Evolutionary conservation across 495 filamentous ascomycete genomes (phyloP), one percentile per base, ranked within the genome.

Genomic region (Neurospora sp.): DNA sequence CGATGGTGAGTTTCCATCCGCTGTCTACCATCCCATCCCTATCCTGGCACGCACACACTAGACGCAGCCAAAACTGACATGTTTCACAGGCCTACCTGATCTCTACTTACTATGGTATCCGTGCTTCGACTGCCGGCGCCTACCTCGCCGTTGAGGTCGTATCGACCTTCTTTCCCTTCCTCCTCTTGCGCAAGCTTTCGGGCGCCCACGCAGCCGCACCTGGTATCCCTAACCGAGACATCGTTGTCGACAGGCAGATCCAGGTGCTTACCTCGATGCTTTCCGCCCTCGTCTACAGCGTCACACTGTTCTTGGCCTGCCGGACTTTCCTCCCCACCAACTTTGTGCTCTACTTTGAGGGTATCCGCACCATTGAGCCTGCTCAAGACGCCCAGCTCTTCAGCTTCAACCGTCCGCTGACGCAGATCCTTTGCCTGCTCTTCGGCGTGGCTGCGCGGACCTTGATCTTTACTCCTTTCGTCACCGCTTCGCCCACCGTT

Each of bases 391-490:
- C 88, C 16, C 87, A 86, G 2, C 84, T 90, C 62, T 69, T 87
- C 70, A 82, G 84, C 0, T 81, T 93, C 44, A 77, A 92, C n/a
- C 89, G 88, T 3, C 83, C 88, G 35, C 77, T 80, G 1, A 78
- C 75, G 11, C 75, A 73, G 69, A 59, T 75, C 5, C 74, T 81
- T 40, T 73, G 76, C 69, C 75, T 87, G 12, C 75, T 83, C 38
- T 81, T 86, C n/a, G 94, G 94, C 10, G 85, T 87, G 73, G 91
- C 92, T 2, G 89, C 90, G 35, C 85, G 87, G 62, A 85, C 85
- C 69, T 93, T 96, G 79, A 87, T 97, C 72, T 94, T 96, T 78
- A 89, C 89, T 39, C 92, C 89, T 16, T 79, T 90, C 74, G 89
- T 88, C 14, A 83, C 87, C 3, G 87, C 86, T 4, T 84, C 82